Conservation (phyloP, 2,329 filamentous ascomycete genomes). For the Myrmaecium sp. region DNA sequence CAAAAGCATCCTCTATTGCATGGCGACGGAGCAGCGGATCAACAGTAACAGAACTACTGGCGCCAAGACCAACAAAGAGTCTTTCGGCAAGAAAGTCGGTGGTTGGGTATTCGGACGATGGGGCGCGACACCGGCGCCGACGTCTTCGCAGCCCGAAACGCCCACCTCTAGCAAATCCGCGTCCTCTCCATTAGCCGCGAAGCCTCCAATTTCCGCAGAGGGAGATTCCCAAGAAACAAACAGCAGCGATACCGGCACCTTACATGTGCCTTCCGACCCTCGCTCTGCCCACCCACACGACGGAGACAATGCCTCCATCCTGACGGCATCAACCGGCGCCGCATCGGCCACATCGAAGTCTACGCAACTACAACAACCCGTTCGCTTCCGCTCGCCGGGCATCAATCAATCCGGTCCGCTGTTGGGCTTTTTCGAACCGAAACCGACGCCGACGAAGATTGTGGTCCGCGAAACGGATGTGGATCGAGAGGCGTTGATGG, state of each 20-base stretch:
- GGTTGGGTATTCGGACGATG: constrained; percentile 50
- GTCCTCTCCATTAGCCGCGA: constrained; percentile 2
- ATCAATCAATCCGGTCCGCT: constrained; percentile 23
- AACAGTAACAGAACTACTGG: constrained; percentile 12
- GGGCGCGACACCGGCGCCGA: constrained; percentile 31
- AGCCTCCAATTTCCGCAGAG: constrained; percentile 1
- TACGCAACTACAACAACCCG: constrained; percentile 1
- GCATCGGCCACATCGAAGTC: constrained; percentile 2
- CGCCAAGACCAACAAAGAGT: constrained; percentile 12
- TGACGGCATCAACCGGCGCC: not conserved
- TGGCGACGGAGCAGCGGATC: constrained; percentile 12
- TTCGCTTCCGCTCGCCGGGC: constrained; percentile 13
- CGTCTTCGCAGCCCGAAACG: constrained; percentile 4
- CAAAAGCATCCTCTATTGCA: constrained; percentile 21
- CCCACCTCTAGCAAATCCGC: constrained; percentile 1
- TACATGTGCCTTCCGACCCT: not conserved
- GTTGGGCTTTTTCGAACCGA: constrained; percentile 18
- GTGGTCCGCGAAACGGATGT: constrained; percentile 14
- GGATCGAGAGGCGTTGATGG: constrained; percentile 20
- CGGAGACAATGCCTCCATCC: not conserved
- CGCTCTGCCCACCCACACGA: constrained; percentile 2
- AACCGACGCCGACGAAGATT: constrained; percentile 16
- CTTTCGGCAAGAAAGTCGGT: constrained; percentile 38
- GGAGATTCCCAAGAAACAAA: constrained; percentile 5
- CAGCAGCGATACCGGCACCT: not conserved